Percentiles rank a stretch among this genome's conserved stretches.
Evolutionary conservation across 1,139 yeast genomes (phyloP).

Genomic region (Pichia sp.): DNA sequence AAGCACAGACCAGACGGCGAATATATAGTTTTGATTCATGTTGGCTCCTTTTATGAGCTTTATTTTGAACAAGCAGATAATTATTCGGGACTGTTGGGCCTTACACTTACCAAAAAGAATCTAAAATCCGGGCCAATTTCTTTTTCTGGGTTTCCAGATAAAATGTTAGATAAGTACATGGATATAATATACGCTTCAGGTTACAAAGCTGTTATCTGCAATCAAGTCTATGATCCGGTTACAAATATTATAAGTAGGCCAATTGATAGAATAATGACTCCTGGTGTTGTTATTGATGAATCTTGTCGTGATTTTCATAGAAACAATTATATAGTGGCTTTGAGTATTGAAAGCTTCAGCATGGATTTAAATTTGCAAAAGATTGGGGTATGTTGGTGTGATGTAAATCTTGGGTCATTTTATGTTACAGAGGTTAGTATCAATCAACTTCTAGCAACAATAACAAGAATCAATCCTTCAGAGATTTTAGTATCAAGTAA

Average conservation of each 20-base stretch:
- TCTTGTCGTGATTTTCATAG: slow-evolving; percentile 65
- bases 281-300: slow-evolving; percentile 90
- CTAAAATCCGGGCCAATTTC: slow-evolving; percentile 49
- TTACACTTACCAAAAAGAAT: slow-evolving; percentile 46
- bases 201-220: slow-evolving; percentile 71
- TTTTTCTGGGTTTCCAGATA: slow-evolving; percentile 87
- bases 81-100: slow-evolving; percentile 63
- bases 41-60: slow-evolving; percentile 85
- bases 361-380: slow-evolving; percentile 37
- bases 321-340: slow-evolving; percentile 63
- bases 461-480: slow-evolving; percentile 59
- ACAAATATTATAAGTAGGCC: slow-evolving; percentile 52
- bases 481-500: slow-evolving; percentile 41
- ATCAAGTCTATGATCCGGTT: slow-evolving; percentile 43
- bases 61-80: slow-evolving; percentile 82
- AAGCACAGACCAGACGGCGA: slow-evolving; percentile 35
- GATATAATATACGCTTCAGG: slow-evolving; percentile 61
- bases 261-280: slow-evolving; percentile 75
- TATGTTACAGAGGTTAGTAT: slow-evolving; percentile 56
- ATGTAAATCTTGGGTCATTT: slow-evolving; percentile 76
- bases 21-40: slow-evolving; percentile 77
- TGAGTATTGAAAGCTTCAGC: slow-evolving; percentile 43
- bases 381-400: slow-evolving; percentile 84
- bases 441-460: slow-evolving; percentile 48
- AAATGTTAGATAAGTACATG: slow-evolving; percentile 65